Percentiles rank a stretch among this genome's conserved stretches.
These are phyloP conservation scores for Leptomonas seymouri DNA, from an alignment of 208 protist genomes.

Conservation along the genomic window DNA sequence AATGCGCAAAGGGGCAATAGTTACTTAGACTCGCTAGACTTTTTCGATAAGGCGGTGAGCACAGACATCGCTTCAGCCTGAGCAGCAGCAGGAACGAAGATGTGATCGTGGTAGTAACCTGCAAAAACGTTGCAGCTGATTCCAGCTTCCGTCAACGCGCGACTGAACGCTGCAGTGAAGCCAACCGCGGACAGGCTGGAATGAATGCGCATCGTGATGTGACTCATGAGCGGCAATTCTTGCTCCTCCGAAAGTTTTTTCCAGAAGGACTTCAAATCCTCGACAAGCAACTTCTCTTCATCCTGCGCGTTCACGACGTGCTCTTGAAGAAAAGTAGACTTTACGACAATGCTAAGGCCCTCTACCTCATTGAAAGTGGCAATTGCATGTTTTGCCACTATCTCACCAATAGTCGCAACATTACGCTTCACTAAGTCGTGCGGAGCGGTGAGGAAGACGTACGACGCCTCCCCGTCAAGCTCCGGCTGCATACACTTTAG, in stretches of 20 bases:
- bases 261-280: slow-evolving; percentile 14
- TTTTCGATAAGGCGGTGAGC: slow-evolving; percentile 11
- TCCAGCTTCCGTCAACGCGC: slow-evolving; percentile 33
- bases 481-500: slow-evolving; percentile 34
- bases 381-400: slow-evolving; percentile 22
- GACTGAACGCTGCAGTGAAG: slow-evolving; percentile 54
- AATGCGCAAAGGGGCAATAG: no score
- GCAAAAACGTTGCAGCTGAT: slow-evolving; percentile 58
- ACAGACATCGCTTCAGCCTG: slow-evolving; percentile 24
- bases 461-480: slow-evolving; percentile 16
- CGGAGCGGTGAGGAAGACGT: slow-evolving; percentile 30
- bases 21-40: neutral
- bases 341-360: slow-evolving; percentile 39
- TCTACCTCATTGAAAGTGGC: slow-evolving; percentile 33
- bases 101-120: slow-evolving; percentile 53
- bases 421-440: slow-evolving; percentile 17
- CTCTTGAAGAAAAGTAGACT: slow-evolving; percentile 19
- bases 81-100: slow-evolving; percentile 38
- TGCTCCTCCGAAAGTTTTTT: slow-evolving; percentile 13
- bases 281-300: neutral
- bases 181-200: slow-evolving; percentile 49
- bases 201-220: slow-evolving; percentile 58
- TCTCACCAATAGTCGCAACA: slow-evolving; percentile 1
- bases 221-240: slow-evolving; percentile 28
- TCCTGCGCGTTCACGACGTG: neutral